Evolutionary conservation across 768 basidiomycete species (phyloP), one percentile per base, ranked within the genome.

Genomic region (Russula foetens): DNA sequence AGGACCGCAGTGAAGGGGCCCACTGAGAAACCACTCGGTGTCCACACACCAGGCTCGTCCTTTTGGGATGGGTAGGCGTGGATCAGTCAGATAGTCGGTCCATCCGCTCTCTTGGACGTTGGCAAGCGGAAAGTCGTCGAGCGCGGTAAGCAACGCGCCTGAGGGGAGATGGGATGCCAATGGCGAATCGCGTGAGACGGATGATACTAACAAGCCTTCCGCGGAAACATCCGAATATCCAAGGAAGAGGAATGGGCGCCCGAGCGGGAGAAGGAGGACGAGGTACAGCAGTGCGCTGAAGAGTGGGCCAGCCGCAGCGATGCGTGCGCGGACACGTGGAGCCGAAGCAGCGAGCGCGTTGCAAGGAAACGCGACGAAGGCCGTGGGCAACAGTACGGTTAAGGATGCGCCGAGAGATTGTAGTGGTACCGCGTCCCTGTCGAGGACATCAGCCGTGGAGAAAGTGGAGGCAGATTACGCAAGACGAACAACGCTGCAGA

Each of bases 221-320:
- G 68, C 56, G 1, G 78, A 76, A 7, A 84, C 62, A 67, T 91
- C 82, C 23, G 67, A 71, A 69, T 88, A 92, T 5, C 78, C 80
- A 19, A 76, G 7, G 14, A 62, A 26, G 63, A 66, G 69, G 28
- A 67, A 41, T 14, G 50, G 12, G 21, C 11, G 23, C 8, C 51
- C 62, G 12, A 70, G 29, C 1, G 58, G 60, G 12, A 73, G 39
- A 58, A 72, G 72, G 19, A 88, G 72, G 7, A 82, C 29, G 49
- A 77, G 69, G 75, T 79, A 86, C 41, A 85, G 75, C 5, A 84
- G 59, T 12, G 91, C 68, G 67, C 93, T 95, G 71, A 93, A 88
- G 64, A 84, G 88, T 19, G 90, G 84, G 2, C 92, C 92, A 1
- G 87, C 83, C 8, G 87, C 77, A 33, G 84, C 76, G 50, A 94